phyloP scores from a whole-genome alignment of 768 basidiomycete genomes.

The Neoboletus subvelutipes region DNA sequence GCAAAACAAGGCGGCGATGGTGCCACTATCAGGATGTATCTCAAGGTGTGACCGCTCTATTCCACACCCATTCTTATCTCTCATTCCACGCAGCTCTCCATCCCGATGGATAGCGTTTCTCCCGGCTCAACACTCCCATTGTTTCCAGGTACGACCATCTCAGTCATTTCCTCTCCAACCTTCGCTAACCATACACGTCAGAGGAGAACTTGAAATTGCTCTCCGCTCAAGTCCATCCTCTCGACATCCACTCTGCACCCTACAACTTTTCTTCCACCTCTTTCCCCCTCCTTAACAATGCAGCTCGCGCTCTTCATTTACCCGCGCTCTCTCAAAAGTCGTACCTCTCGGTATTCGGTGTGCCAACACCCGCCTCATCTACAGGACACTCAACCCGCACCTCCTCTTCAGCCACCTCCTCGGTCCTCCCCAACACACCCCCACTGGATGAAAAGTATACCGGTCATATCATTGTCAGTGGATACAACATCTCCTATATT shows the following conservation, averaged over 20 bases:
- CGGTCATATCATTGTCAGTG: conserved; percentile 73
- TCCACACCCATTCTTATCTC: background rate
- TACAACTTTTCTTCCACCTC: conserved; percentile 70
- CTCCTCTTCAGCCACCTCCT: conserved; percentile 36
- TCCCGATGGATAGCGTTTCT: conserved; percentile 63
- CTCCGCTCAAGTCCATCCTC: conserved; percentile 71
- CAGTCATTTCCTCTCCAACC: background rate
- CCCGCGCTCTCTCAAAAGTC: conserved; percentile 58
- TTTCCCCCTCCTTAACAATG: conserved; percentile 64
- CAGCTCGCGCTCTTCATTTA: conserved; percentile 66
- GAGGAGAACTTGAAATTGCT: conserved; percentile 81
- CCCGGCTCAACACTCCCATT: conserved; percentile 71
- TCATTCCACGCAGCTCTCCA: conserved; percentile 47
- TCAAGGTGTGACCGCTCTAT: conserved; percentile 52
- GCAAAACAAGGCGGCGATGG: conserved; percentile 65
- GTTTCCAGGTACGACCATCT: conserved; percentile 57
- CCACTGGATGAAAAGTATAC: conserved; percentile 67
- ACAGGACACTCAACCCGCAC: conserved; percentile 34
- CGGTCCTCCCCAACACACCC: conserved; percentile 29
- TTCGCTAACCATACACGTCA: conserved; percentile 26
- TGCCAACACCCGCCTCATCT: conserved; percentile 36
- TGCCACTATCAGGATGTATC: conserved; percentile 69
- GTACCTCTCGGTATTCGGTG: conserved; percentile 57
- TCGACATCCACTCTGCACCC: conserved; percentile 67
- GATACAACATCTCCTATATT: conserved; percentile 74